Evolutionary conservation across 2,329 filamentous ascomycete species (phyloP).

Genomic region (Thelonectria discophora): DNA sequence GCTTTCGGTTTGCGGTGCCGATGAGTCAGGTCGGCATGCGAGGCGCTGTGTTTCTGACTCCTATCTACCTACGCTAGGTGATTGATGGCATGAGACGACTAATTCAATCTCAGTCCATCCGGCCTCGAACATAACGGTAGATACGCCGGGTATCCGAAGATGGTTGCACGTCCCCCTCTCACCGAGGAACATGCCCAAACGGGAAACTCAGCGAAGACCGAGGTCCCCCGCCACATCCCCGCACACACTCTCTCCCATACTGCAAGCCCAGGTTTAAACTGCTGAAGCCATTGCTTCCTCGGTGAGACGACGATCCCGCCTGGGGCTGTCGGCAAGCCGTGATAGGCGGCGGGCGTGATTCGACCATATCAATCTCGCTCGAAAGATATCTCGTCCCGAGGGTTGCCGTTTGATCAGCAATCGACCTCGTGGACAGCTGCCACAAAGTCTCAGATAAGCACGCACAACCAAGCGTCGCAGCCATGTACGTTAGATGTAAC

Average conservation of each 20-base stretch:
- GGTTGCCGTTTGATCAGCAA: no score
- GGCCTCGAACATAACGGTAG: no score
- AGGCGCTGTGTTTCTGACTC: neutral
- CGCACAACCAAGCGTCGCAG: neutral
- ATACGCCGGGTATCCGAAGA: no score
- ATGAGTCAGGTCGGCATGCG: neutral
- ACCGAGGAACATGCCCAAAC: no score
- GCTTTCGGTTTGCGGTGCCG: no score
- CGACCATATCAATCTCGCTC: neutral
- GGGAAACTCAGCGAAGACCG: no score
- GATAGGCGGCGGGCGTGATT: neutral
- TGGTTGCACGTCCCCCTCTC: neutral
- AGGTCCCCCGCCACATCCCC: no score
- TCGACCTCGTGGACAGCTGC: neutral
- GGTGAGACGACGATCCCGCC: neutral
- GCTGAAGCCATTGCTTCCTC: neutral
- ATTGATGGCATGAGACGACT: neutral
- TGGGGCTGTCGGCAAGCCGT: neutral
- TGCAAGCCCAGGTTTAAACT: no score
- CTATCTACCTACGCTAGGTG: neutral
- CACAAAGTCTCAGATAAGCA: neutral
- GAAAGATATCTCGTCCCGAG: neutral
- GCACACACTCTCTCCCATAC: no score
- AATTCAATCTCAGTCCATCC: neutral
- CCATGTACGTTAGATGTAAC: neutral